A percentile compares a stretch with the other conserved stretches of the same genome.
These are phyloP conservation scores for Buddleja alternifolia DNA, from an alignment of 257 asterid genomes.

Conservation along the genomic window DNA sequence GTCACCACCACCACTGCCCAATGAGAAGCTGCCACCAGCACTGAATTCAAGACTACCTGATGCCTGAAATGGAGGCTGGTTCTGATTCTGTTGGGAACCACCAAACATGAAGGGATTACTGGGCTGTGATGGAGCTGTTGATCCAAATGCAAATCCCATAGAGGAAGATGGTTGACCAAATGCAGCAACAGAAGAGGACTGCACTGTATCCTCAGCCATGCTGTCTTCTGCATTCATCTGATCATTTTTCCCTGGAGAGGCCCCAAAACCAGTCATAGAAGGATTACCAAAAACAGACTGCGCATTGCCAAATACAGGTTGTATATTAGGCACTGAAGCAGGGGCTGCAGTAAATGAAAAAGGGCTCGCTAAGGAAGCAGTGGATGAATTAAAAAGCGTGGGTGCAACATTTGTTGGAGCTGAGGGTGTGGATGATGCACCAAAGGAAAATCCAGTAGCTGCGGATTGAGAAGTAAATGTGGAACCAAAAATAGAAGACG, in stretches of 20 bases:
- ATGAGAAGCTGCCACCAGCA: constrained; percentile 73
- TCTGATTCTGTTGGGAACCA: constrained; percentile 63
- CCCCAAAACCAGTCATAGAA: constrained; percentile 31
- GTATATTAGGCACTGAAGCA: constrained; percentile 30
- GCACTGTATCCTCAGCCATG: constrained; percentile 87
- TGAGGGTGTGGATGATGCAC: constrained; percentile 46
- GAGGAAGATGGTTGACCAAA: constrained; percentile 64
- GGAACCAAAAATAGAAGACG: constrained; percentile 46
- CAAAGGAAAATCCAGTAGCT: constrained; percentile 52
- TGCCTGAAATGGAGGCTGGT: constrained; percentile 52
- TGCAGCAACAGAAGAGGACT: constrained; percentile 36
- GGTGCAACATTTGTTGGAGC: constrained; percentile 38
- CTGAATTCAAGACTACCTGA: constrained; percentile 56
- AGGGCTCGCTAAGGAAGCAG: constrained; percentile 40
- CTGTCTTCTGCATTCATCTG: constrained; percentile 76
- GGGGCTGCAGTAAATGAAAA: constrained; percentile 49
- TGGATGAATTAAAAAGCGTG: constrained; percentile 42
- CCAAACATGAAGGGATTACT: constrained; percentile 51
- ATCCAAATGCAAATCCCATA: constrained; percentile 48
- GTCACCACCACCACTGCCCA: constrained; percentile 63
- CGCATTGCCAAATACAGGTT: constrained; percentile 39
- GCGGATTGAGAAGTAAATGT: constrained; percentile 41
- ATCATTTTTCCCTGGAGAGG: constrained; percentile 49
- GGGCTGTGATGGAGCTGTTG: constrained; percentile 42
- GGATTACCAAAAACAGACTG: constrained; percentile 42